Conservation (phyloP, 2,329 filamentous ascomycete genomes). For the Akanthomyces dipterigenus region DNA sequence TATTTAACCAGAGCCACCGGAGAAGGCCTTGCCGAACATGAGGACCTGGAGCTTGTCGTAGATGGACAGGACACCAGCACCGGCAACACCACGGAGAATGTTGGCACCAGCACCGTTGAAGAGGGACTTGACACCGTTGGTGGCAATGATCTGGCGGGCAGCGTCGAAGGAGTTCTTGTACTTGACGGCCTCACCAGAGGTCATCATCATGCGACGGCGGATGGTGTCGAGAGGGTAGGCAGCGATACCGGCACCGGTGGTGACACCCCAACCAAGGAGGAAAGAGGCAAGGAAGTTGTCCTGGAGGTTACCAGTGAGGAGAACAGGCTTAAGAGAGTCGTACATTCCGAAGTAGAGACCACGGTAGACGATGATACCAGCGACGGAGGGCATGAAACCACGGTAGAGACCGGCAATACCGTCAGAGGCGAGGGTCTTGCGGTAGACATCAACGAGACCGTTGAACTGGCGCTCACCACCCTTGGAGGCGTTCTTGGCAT, state of each 20-base stretch:
- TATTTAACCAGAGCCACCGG: conserved; percentile 50
- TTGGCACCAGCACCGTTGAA: conserved; percentile 99
- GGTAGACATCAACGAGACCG: conserved; percentile 98
- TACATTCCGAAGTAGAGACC: conserved; percentile 99
- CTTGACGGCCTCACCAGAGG: conserved; percentile 95
- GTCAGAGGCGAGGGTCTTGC: conserved; percentile 98
- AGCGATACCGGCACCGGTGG: conserved; percentile 99
- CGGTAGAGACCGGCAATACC: conserved; percentile 99
- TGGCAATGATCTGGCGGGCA: conserved; percentile 91
- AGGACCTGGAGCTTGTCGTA: conserved; percentile 99
- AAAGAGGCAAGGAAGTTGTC: conserved; percentile 99
- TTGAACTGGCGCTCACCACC: conserved; percentile 99
- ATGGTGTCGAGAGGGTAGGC: conserved; percentile 99
- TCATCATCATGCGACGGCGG: conserved; percentile 99
- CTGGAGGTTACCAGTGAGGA: conserved; percentile 84
- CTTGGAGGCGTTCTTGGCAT: conserved; percentile 96
- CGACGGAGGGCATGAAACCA: conserved; percentile 99
- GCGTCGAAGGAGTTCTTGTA: conserved; percentile 97
- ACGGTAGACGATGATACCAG: conserved; percentile 99
- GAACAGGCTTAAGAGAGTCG: conserved; percentile 99
- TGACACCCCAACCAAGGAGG: conserved; percentile 97
- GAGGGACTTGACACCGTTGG: conserved; percentile 96
- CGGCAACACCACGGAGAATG: conserved; percentile 99
- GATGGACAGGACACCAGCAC: conserved; percentile 99
- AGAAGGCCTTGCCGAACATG: conserved; percentile 99